phyloP scores from a whole-genome alignment of 148 eudicot species.

The Talinum fruticosum region DNA sequence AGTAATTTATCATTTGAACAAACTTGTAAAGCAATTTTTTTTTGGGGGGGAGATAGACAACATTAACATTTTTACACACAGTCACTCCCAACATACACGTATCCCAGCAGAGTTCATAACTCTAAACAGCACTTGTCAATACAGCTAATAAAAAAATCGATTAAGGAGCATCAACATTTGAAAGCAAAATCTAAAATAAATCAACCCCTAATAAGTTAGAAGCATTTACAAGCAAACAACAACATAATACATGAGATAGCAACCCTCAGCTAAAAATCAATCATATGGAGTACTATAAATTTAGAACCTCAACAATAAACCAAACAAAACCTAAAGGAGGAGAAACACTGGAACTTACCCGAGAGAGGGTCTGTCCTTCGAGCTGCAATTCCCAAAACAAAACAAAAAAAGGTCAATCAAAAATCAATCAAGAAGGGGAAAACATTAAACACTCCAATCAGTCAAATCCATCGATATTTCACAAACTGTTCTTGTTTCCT shows the following conservation, averaged over 20 bases:
- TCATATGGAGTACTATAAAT: not conserved
- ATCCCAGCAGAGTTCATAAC: too few species aligned
- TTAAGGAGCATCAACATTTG: not conserved
- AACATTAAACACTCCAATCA: not conserved
- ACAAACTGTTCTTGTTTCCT: not conserved
- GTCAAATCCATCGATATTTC: not conserved
- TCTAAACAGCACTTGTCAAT: too few species aligned
- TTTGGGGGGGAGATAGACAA: too few species aligned
- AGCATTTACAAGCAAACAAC: not conserved
- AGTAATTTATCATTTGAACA: too few species aligned
- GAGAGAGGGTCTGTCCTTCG: constrained; percentile 98
- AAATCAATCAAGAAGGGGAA: not conserved
- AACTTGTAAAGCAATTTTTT: too few species aligned
- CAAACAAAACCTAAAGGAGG: not conserved
- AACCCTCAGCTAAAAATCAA: not conserved
- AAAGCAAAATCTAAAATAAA: not conserved
- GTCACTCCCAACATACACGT: too few species aligned
- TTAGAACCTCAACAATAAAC: not conserved
- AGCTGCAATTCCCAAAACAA: constrained; percentile 47
- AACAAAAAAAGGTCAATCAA: not conserved
- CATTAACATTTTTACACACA: too few species aligned
- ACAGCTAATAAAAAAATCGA: too few species aligned
- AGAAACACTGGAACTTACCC: constrained; percentile 46
- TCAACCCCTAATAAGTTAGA: not conserved
- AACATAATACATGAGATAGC: not conserved